Evolutionary conservation across 108 stramenopile species (phyloP).

Genomic region (Nitzschia inconspicua): DNA sequence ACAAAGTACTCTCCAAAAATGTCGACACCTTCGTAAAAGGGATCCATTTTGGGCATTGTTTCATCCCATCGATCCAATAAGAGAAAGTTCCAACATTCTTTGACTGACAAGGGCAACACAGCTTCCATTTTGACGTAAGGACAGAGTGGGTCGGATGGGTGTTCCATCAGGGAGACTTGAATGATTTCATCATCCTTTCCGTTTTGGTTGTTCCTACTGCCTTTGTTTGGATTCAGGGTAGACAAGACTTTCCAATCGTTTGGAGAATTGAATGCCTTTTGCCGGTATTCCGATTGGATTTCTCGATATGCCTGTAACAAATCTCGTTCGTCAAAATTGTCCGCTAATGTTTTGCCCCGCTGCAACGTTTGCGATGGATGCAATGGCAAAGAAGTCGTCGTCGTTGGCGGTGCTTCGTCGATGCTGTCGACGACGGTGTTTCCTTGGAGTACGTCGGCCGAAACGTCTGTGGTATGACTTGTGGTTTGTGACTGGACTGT

Average conservation of each 20-base stretch:
- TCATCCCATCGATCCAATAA: conserved; percentile 40
- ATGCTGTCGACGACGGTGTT: too few species aligned
- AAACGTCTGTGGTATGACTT: too few species aligned
- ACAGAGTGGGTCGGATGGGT: conserved; percentile 51
- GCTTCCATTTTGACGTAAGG: conserved; percentile 70
- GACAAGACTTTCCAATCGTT: conserved; percentile 27
- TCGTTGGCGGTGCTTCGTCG: too few species aligned
- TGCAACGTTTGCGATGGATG: too few species aligned
- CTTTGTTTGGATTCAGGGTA: background rate
- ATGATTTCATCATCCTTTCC: conserved; percentile 33
- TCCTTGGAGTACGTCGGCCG: too few species aligned
- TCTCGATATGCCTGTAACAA: conserved; percentile 37
- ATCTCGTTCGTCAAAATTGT: conserved; percentile 24
- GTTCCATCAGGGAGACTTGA: conserved; percentile 45
- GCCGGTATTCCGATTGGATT: conserved; percentile 33
- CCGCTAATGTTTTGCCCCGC: conserved; percentile 17
- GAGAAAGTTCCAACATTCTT: conserved; percentile 61
- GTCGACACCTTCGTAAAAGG: conserved; percentile 57
- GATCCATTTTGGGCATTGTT: conserved; percentile 73
- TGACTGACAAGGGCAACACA: conserved; percentile 37
- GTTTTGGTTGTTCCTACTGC: background rate
- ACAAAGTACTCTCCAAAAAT: conserved; percentile 22
- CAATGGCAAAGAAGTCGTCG: too few species aligned
- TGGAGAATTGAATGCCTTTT: conserved; percentile 22
- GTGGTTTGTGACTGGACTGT: too few species aligned